Evolutionary conservation across 306 rosid species (phyloP).

Genomic region (Quercus engelmannii): DNA sequence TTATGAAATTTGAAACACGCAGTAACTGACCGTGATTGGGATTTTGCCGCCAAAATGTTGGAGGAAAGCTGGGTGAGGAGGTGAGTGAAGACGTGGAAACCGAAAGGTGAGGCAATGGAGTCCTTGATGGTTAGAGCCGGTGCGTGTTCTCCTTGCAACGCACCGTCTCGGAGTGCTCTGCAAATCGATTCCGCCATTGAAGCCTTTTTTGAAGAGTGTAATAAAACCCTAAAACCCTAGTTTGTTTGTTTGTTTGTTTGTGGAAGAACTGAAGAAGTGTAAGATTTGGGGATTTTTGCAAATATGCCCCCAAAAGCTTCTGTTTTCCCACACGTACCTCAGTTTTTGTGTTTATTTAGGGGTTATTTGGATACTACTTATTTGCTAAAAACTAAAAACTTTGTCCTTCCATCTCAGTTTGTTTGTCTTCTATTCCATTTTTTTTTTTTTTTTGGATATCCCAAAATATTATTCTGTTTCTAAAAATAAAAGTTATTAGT

Average conservation of each 20-base stretch:
- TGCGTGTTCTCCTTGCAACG: conserved; percentile 80
- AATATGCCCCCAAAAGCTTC: neutral
- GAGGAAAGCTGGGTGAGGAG: conserved; percentile 60
- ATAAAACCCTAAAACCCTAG: neutral
- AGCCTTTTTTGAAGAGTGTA: neutral
- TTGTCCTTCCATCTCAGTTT: no score
- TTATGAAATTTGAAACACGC: neutral
- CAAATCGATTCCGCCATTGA: conserved; percentile 76
- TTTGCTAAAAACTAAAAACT: no score
- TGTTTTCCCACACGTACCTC: neutral
- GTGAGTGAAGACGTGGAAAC: conserved; percentile 53
- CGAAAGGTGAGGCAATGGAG: conserved; percentile 60
- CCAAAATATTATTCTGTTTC: no score
- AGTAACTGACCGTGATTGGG: conserved; percentile 66
- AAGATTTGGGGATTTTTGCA: neutral
- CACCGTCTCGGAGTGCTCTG: conserved; percentile 74
- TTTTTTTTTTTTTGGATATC: no score
- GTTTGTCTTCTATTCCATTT: no score
- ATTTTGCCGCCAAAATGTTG: conserved; percentile 53
- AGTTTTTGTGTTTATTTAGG: no score
- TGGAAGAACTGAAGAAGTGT: no score
- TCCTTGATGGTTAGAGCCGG: conserved; percentile 78
- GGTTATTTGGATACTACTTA: no score
- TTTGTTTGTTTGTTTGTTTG: neutral
- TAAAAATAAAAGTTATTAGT: no score